Evolutionary conservation across 768 basidiomycete species (phyloP).

Genomic region (Pleurotus citrinopileatus): DNA sequence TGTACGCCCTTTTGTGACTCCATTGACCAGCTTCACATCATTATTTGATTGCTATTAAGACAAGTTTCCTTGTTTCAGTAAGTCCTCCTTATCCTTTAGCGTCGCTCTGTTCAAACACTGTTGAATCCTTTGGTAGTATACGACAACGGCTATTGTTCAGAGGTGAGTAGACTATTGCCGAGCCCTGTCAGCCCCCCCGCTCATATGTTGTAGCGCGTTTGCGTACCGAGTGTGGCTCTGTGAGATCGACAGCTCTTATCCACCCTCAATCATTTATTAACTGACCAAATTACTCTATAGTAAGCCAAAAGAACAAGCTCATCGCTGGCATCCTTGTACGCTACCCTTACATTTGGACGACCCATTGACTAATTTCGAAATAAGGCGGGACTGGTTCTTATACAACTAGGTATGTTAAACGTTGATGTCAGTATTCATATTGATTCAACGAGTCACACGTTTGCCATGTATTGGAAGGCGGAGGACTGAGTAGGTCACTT

Average conservation of each 20-base stretch:
- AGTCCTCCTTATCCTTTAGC: background rate
- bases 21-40: background rate
- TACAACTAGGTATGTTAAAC: no score
- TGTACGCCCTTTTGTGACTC: background rate
- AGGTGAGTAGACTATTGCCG: background rate
- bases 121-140: background rate
- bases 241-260: background rate
- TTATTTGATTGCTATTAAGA: background rate
- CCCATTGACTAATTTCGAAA: no score
- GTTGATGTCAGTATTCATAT: no score
- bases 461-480: no score
- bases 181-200: no score
- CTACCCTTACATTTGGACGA: no score
- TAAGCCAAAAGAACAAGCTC: background rate
- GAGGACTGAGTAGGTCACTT: no score
- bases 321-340: no score
- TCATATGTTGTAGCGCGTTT: background rate
- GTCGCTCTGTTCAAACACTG: background rate
- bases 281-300: background rate
- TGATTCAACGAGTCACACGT: no score
- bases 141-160: background rate
- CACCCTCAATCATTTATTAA: background rate
- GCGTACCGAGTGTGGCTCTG: background rate
- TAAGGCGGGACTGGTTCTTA: no score
- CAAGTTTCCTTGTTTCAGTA: background rate